Conservation (phyloP, 1,284 basidiomycete species). For the Gomphus bonarii region DNA sequence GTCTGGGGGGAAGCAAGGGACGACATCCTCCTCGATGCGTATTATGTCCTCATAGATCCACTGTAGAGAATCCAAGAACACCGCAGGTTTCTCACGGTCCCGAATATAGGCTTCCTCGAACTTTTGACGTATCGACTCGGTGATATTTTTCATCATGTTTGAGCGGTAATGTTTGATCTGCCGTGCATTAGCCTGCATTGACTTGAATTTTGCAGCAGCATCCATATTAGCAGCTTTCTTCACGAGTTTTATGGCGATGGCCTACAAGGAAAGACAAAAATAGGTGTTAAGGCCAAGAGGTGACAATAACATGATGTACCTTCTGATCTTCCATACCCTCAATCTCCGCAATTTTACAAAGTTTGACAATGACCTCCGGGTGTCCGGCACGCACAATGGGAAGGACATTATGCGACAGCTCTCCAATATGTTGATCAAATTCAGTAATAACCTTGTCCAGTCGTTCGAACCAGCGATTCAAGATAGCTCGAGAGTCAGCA, state of each 20-base stretch:
- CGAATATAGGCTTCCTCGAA: constrained; percentile 65
- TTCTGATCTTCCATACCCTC: constrained; percentile 94
- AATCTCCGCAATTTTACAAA: constrained; percentile 90
- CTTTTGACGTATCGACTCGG: constrained; percentile 64
- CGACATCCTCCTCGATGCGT: constrained; percentile 79
- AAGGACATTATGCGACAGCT: constrained; percentile 69
- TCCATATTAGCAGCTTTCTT: constrained; percentile 88
- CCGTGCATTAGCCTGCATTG: constrained; percentile 87
- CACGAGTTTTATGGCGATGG: constrained; percentile 86
- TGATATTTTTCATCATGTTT: constrained; percentile 78
- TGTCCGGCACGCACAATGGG: constrained; percentile 75
- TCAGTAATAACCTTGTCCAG: constrained; percentile 71
- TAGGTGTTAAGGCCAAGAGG: neutral
- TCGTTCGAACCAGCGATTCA: constrained; percentile 81
- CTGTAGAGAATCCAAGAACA: constrained; percentile 70
- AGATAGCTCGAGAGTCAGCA: constrained; percentile 53
- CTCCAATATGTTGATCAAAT: constrained; percentile 85
- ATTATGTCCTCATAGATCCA: constrained; percentile 97
- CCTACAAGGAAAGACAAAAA: constrained; percentile 31
- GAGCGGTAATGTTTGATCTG: constrained; percentile 94
- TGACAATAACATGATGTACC: constrained; percentile 30
- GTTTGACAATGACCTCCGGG: constrained; percentile 77
- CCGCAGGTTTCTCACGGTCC: constrained; percentile 52
- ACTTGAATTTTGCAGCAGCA: constrained; percentile 83
- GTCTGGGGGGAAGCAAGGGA: constrained; percentile 85